Evolutionary conservation across 1,284 basidiomycete genomes (phyloP).

Genomic region (Trichosporon sp.): DNA sequence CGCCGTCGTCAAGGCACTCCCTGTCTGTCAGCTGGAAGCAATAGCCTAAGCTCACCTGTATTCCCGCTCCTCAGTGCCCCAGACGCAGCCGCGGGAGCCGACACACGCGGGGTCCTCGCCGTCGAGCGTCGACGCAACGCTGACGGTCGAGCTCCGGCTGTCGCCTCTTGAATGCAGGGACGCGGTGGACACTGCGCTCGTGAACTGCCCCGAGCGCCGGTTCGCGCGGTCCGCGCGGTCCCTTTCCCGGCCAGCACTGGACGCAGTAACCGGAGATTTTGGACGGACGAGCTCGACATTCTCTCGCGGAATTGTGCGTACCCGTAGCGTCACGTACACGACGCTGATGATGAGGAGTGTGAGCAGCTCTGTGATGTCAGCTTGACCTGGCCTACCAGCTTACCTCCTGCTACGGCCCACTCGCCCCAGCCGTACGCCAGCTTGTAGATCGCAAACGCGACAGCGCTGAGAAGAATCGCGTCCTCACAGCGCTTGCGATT

Average conservation of each 20-base stretch:
- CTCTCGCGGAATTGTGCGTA: constrained; percentile 16
- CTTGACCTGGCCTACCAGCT: neutral
- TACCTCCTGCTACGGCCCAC: constrained; percentile 43
- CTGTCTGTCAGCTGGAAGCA: constrained; percentile 48
- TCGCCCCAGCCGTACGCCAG: constrained; percentile 39
- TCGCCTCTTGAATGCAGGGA: neutral
- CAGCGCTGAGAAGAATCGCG: constrained; percentile 33
- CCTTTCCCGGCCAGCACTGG: too few relatives aligned
- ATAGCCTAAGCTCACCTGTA: constrained; percentile 35
- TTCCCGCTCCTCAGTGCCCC: constrained; percentile 49
- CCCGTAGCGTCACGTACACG: constrained; percentile 23
- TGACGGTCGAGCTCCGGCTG: neutral
- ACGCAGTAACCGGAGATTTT: neutral
- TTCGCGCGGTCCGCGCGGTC: neutral
- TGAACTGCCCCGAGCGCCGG: constrained; percentile 1
- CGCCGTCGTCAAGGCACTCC: constrained; percentile 75
- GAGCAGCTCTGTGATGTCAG: constrained; percentile 13
- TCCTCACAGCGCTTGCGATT: constrained; percentile 41
- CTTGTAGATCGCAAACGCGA: constrained; percentile 31
- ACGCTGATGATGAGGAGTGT: constrained; percentile 15
- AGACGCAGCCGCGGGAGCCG: constrained; percentile 40
- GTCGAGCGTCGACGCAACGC: neutral
- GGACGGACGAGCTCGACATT: constrained; percentile 29
- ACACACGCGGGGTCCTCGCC: constrained; percentile 25
- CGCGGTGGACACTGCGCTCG: neutral